Conservation (phyloP, 768 basidiomycete species). For the Cystobasidium onofrii region DNA sequence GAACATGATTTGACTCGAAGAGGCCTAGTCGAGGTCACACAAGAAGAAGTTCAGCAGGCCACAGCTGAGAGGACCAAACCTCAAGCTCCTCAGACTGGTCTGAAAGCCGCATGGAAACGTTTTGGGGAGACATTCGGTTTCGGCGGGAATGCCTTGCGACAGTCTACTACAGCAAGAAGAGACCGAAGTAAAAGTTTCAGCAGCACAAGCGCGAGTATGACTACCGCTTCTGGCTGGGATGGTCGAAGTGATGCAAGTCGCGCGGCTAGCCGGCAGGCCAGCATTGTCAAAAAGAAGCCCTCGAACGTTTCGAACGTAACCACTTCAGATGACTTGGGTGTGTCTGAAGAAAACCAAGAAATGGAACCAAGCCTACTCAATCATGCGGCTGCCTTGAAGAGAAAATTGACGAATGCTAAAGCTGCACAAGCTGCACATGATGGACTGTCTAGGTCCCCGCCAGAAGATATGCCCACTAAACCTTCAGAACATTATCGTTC, state of each 20-base stretch:
- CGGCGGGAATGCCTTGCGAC: not conserved
- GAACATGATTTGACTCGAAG: slow-evolving; percentile 54
- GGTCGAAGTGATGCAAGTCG: slow-evolving; percentile 32
- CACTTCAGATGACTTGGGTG: not conserved
- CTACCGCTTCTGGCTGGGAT: slow-evolving; percentile 24
- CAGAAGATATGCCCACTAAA: slow-evolving; percentile 8
- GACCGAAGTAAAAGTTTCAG: slow-evolving; percentile 38
- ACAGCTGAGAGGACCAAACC: slow-evolving; percentile 38
- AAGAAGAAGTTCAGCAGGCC: slow-evolving; percentile 65
- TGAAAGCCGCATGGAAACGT: slow-evolving; percentile 40
- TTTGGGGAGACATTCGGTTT: slow-evolving; percentile 37
- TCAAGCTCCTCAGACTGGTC: slow-evolving; percentile 20
- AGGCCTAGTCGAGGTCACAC: slow-evolving; percentile 57
- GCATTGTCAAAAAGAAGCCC: slow-evolving; percentile 25
- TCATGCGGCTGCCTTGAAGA: slow-evolving; percentile 12
- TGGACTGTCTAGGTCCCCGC: not conserved
- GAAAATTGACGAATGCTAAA: slow-evolving; percentile 11
- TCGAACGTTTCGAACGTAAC: not conserved
- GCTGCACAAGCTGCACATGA: slow-evolving; percentile 20
- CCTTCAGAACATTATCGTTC: not conserved
- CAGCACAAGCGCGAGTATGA: slow-evolving; percentile 34
- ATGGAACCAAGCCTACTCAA: slow-evolving; percentile 4
- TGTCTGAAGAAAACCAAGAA: not conserved
- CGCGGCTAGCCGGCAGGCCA: slow-evolving; percentile 35
- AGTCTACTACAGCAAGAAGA: slow-evolving; percentile 17